phyloP scores from a whole-genome alignment of 495 filamentous ascomycete species.

The Eremomyces bilateralis region DNA sequence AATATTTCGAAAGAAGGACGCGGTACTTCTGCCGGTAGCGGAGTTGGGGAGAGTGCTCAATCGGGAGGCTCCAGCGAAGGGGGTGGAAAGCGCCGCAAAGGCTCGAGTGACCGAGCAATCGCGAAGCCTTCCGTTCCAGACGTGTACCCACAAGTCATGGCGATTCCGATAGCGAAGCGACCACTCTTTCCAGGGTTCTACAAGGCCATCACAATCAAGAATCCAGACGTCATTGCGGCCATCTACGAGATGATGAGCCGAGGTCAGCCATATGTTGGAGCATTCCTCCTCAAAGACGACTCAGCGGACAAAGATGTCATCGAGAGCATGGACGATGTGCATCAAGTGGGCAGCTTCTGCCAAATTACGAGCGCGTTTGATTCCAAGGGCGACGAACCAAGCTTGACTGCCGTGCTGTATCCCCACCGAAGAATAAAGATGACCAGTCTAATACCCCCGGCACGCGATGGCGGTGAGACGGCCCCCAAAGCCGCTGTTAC shows the following conservation, averaged over 20 bases:
- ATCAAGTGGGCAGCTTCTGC: slow-evolving; percentile 90
- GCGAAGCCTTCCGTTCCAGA: slow-evolving; percentile 80
- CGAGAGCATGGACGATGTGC: slow-evolving; percentile 65
- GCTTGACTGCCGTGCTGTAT: slow-evolving; percentile 80
- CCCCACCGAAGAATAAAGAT: slow-evolving; percentile 90
- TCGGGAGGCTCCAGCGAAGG: slow-evolving; percentile 18
- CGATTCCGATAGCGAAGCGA: slow-evolving; percentile 88
- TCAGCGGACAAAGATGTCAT: slow-evolving; percentile 81
- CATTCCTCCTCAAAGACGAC: slow-evolving; percentile 93
- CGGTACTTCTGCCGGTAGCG: slow-evolving; percentile 19
- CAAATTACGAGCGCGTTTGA: slow-evolving; percentile 93
- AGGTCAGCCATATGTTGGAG: slow-evolving; percentile 95
- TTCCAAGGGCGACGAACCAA: slow-evolving; percentile 51
- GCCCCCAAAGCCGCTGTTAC: slow-evolving; percentile 15
- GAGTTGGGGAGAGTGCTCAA: slow-evolving; percentile 24
- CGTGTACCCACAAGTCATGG: slow-evolving; percentile 95
- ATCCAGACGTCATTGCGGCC: slow-evolving; percentile 68
- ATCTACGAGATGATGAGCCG: slow-evolving; percentile 93
- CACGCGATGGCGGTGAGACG: slow-evolving; percentile 19
- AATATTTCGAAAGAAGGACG: slow-evolving; percentile 10
- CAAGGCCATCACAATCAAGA: slow-evolving; percentile 88
- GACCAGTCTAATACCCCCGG: slow-evolving; percentile 51
- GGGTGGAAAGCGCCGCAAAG: slow-evolving; percentile 37
- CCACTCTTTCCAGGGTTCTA: slow-evolving; percentile 97
- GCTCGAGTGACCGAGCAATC: slow-evolving; percentile 45